These are phyloP conservation scores for Baeospora myosura DNA, from an alignment of 1,284 basidiomycete genomes.

Conservation along the genomic window DNA sequence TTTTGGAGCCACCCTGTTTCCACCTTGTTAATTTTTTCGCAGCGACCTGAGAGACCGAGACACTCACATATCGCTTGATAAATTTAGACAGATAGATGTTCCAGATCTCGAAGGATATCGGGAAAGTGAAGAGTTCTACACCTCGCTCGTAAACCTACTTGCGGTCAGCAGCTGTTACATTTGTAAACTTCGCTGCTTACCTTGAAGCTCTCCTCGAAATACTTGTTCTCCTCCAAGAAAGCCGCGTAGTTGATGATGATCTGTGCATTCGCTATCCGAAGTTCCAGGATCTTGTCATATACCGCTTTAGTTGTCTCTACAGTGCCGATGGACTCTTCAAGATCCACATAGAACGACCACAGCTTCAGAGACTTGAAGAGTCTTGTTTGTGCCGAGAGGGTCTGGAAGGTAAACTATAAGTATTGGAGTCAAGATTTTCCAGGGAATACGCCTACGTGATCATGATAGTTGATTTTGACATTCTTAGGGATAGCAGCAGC, in stretches of 20 bases:
- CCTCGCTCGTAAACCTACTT: conserved; percentile 89
- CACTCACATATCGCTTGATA: conserved; percentile 86
- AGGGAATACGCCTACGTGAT: conserved; percentile 62
- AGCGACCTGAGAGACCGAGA: neutral
- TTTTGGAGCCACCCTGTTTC: conserved; percentile 78
- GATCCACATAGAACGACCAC: conserved; percentile 97
- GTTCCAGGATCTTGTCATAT: conserved; percentile 95
- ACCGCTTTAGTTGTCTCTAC: conserved; percentile 89
- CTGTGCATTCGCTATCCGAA: conserved; percentile 98
- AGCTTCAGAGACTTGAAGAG: conserved; percentile 97
- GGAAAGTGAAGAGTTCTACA: conserved; percentile 96
- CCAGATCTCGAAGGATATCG: conserved; percentile 98
- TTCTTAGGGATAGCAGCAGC: conserved; percentile 87
- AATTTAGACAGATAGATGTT: conserved; percentile 99
- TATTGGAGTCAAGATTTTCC: conserved; percentile 6
- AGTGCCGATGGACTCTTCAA: conserved; percentile 93
- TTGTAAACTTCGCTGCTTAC: conserved; percentile 27
- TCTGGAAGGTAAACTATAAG: conserved; percentile 33
- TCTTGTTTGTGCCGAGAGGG: conserved; percentile 79
- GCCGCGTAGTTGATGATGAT: conserved; percentile 95
- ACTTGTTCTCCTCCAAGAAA: conserved; percentile 96
- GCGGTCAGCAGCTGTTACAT: conserved; percentile 8
- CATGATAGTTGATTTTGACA: conserved; percentile 88
- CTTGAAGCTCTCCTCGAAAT: conserved; percentile 99
- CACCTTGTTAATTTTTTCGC: too few species aligned